Evolutionary conservation across 805 yeast genomes (phyloP).

Genomic region (Blastobotrys attinorum): DNA sequence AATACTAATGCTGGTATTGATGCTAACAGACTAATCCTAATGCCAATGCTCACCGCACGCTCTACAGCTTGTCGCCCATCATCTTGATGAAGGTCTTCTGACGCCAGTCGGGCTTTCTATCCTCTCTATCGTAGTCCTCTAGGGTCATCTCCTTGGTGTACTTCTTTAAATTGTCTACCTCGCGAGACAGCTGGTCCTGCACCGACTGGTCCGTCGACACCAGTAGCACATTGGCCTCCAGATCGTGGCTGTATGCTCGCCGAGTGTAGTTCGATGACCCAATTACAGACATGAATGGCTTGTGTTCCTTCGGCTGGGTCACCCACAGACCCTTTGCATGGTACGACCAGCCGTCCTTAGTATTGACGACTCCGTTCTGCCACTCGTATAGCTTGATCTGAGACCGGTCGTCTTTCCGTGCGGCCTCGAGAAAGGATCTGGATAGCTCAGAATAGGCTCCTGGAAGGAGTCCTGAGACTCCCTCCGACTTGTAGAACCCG

Average conservation of each 20-base stretch:
- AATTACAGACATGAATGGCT: conserved; percentile 69
- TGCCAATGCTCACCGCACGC: not conserved
- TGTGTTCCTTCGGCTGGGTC: conserved; percentile 43
- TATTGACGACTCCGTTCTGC: conserved; percentile 78
- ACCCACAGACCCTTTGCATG: conserved; percentile 97
- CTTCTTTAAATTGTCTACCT: conserved; percentile 51
- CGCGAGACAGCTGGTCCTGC: conserved; percentile 49
- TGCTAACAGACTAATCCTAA: no score
- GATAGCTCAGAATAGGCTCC: conserved; percentile 79
- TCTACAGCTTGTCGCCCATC: conserved; percentile 25
- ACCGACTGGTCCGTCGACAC: conserved; percentile 60
- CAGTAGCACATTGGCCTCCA: conserved; percentile 80
- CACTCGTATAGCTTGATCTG: conserved; percentile 68
- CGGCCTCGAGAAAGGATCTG: conserved; percentile 46
- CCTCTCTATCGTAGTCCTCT: conserved; percentile 55
- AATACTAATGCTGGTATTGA: no score
- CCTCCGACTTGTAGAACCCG: conserved; percentile 80
- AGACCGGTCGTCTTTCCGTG: conserved; percentile 26
- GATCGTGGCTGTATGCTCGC: conserved; percentile 78
- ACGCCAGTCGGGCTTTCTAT: conserved; percentile 47
- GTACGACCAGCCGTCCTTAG: conserved; percentile 88
- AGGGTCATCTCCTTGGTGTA: conserved; percentile 47
- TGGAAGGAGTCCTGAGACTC: conserved; percentile 75
- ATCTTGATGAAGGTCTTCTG: conserved; percentile 21
- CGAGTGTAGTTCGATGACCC: conserved; percentile 94